Percentiles rank a stretch among this genome's conserved stretches.
phyloP scores from a whole-genome alignment of 352 stramenopile species.

The Pythium phragmiticola region DNA sequence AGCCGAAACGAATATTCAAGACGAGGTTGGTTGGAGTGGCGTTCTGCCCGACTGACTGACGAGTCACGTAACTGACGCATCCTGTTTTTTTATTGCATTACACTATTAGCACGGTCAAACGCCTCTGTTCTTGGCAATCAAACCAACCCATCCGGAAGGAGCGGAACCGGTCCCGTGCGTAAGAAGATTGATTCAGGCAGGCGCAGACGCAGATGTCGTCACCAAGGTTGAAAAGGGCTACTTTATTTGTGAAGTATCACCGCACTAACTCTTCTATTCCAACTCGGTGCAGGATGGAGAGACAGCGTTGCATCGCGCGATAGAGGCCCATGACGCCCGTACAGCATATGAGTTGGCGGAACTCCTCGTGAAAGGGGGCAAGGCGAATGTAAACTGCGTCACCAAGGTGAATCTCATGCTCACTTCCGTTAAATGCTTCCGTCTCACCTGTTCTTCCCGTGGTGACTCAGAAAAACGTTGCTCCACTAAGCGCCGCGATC shows the following conservation, averaged over 20 bases:
- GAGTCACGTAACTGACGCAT: neutral
- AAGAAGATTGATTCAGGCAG: neutral
- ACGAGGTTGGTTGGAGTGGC: conserved; percentile 9
- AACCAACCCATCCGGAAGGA: neutral
- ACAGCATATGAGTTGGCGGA: too few relatives aligned
- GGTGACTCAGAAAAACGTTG: neutral
- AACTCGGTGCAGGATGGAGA: conserved; percentile 3
- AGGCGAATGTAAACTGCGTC: neutral
- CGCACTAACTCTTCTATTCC: neutral
- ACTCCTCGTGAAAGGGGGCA: too few relatives aligned
- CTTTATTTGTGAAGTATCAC: neutral
- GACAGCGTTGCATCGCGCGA: neutral
- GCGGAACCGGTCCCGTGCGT: conserved; percentile 3
- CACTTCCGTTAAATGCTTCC: neutral
- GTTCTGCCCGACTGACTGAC: neutral
- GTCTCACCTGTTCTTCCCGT: neutral
- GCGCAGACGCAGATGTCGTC: conserved; percentile 2
- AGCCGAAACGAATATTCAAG: conserved; percentile 2
- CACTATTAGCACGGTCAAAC: conserved; percentile 6
- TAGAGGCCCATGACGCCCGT: too few relatives aligned
- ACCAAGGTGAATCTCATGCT: neutral
- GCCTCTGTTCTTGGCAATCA: neutral
- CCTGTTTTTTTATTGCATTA: neutral
- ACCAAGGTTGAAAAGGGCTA: neutral
- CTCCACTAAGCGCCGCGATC: neutral